Percentiles rank a stretch among this genome's conserved stretches.
These are phyloP conservation scores for Botrytis deweyae DNA, from an alignment of 2,329 filamentous ascomycete species.

Conservation along the genomic window DNA sequence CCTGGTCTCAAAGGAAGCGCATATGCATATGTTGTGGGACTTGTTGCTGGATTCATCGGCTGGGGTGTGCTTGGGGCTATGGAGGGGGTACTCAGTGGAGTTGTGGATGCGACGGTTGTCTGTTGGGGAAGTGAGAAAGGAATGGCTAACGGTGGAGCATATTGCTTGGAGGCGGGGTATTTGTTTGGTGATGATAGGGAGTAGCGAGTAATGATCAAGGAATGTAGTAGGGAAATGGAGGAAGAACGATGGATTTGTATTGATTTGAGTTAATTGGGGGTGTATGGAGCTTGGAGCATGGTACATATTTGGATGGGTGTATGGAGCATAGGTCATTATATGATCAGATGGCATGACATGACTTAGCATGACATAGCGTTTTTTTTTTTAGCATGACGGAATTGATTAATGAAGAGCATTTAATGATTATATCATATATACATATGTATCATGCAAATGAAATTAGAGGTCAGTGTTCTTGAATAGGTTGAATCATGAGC, in stretches of 20 bases:
- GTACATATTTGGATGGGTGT: not conserved
- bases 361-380: not conserved
- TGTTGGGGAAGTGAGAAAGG: constrained; percentile 91
- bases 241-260: constrained; percentile 24
- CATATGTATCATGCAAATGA: not conserved
- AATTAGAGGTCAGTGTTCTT: not conserved
- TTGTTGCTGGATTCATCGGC: constrained; percentile 91
- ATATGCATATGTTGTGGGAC: constrained; percentile 90
- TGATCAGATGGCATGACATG: not conserved
- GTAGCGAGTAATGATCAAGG: constrained; percentile 45
- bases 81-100: constrained; percentile 82
- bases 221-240: constrained; percentile 49
- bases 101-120: constrained; percentile 83
- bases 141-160: constrained; percentile 67
- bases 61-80: constrained; percentile 91
- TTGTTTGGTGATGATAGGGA: constrained; percentile 70
- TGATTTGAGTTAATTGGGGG: not conserved
- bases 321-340: not conserved
- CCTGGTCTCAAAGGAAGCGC: constrained; percentile 69
- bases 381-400: not conserved
- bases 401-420: not conserved
- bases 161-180: constrained; percentile 88
- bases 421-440: not conserved
- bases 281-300: not conserved
- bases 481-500: not conserved